Conservation (phyloP, 2,329 filamentous ascomycete species). For the Aspergillus niger region DNA sequence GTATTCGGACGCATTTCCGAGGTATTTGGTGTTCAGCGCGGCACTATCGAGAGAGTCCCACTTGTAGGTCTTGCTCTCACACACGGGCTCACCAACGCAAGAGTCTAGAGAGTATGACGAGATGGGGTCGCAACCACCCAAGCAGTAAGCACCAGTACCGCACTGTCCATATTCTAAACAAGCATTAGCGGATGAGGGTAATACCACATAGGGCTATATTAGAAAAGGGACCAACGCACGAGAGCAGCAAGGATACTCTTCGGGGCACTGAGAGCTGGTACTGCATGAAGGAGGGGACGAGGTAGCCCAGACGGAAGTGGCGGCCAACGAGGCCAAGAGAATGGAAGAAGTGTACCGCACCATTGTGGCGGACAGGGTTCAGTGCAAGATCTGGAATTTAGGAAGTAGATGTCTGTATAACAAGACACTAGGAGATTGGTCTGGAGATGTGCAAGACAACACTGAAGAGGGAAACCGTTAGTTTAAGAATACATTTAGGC, state of each 20-base stretch:
- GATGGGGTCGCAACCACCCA: slow-evolving; percentile 90
- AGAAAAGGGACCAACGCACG: slow-evolving; percentile 58
- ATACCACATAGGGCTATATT: slow-evolving; percentile 5
- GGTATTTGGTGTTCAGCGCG: slow-evolving; percentile 73
- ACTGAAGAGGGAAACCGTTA: slow-evolving; percentile 9
- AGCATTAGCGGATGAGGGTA: slow-evolving; percentile 13
- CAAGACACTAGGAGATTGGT: not conserved
- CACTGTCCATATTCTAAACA: slow-evolving; percentile 82
- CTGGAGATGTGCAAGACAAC: not conserved
- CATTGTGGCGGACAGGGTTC: slow-evolving; percentile 32
- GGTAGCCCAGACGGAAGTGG: slow-evolving; percentile 33
- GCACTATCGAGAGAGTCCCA: slow-evolving; percentile 73
- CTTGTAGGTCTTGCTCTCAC: slow-evolving; percentile 71
- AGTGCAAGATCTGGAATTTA: slow-evolving; percentile 16
- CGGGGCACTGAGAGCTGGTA: slow-evolving; percentile 64
- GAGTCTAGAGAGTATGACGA: slow-evolving; percentile 81
- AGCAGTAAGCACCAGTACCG: slow-evolving; percentile 89
- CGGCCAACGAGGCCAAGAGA: slow-evolving; percentile 38
- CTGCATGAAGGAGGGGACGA: slow-evolving; percentile 36
- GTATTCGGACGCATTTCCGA: slow-evolving; percentile 75
- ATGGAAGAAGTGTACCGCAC: slow-evolving; percentile 38
- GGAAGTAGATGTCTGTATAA: slow-evolving; percentile 10
- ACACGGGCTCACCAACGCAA: slow-evolving; percentile 82
- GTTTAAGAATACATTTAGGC: slow-evolving; percentile 4
- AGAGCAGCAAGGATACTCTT: slow-evolving; percentile 74